Percentiles rank a stretch among this genome's conserved stretches.
These are phyloP conservation scores for Yamadazyma nakazawae DNA, from an alignment of 805 yeast genomes.

Conservation along the genomic window DNA sequence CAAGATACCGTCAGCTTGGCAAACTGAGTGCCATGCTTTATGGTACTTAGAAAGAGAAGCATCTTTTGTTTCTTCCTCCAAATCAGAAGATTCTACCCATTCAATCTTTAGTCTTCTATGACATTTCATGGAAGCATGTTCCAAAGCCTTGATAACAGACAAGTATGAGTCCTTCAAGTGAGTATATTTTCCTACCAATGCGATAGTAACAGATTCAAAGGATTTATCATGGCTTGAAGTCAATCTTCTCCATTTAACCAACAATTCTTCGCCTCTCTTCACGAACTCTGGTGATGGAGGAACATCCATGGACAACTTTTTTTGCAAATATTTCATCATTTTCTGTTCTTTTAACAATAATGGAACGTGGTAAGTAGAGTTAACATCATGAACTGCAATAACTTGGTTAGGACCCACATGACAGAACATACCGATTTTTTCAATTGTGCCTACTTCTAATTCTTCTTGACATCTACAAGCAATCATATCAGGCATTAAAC, in stretches of 20 bases:
- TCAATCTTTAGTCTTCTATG: conserved; percentile 77
- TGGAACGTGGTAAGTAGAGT: conserved; percentile 97
- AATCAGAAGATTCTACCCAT: conserved; percentile 94
- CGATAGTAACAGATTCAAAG: conserved; percentile 85
- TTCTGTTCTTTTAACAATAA: conserved; percentile 83
- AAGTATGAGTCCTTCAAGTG: conserved; percentile 91
- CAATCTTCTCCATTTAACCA: conserved; percentile 74
- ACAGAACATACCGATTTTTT: conserved; percentile 97
- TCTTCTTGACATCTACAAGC: conserved; percentile 93
- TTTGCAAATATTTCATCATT: conserved; percentile 66
- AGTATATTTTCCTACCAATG: conserved; percentile 96
- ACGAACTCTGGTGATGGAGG: conserved; percentile 44
- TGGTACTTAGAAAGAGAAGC: conserved; percentile 75
- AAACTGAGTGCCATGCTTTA: conserved; percentile 91
- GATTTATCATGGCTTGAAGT: conserved; percentile 81
- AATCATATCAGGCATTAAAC: conserved; percentile 93
- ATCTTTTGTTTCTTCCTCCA: conserved; percentile 70
- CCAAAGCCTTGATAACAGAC: conserved; percentile 92
- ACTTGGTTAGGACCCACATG: conserved; percentile 99
- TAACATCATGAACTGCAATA: conserved; percentile 93
- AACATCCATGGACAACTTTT: conserved; percentile 60
- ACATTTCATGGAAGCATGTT: conserved; percentile 92
- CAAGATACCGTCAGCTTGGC: conserved; percentile 92
- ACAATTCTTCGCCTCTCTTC: conserved; percentile 64
- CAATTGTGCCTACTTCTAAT: conserved; percentile 80